Evolutionary conservation across 2,329 filamentous ascomycete species (phyloP), one percentile per base, ranked within the genome.

Genomic region (Paraphaeosphaeria sporulosa): DNA sequence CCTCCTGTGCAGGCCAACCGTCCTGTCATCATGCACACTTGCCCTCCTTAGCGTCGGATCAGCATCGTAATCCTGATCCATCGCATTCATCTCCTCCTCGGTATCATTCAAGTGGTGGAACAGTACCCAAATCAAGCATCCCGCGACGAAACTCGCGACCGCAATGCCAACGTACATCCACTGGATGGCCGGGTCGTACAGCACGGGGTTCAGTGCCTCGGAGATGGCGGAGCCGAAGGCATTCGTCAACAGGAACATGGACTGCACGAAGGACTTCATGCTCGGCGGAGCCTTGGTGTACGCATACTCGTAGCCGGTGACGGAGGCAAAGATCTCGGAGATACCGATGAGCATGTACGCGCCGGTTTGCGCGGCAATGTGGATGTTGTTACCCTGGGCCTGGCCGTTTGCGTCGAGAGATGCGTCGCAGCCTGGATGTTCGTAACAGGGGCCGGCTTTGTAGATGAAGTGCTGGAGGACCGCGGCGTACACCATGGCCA

Each of bases 141-240:
- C 76, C 25, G 73, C 65, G 12, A 76, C 46, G 59, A 77, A 76
- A 17, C 65, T 70, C 1, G 66, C 53, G 30, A 71, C 63, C 6
- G 73, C 72, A 40, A 79, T 59, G 57, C 75, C 71, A 44, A 73
- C 72, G 67, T 71, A 79, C 86, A 91, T 87, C 87, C 88, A 91
- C 64, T 89, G 68, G 67, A 90, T 86, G 63, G 86, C 84, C 4
- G 89, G 89, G 66, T 92, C 86, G 60, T 85, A 84, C 2, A 87
- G 83, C 3, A 84, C 81, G 0, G 88, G 86, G 19, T 86, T 84
- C 10, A 91, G 78, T 0, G 87, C 89, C 72, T 89, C 86, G 9
- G 85, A 86, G 27, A 92, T 81, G 57, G 86, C 86, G 1, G 86
- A 82, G 8, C 85, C 85, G 57, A 88, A 83, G 7, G 86, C 87